These are phyloP conservation scores for Botrytis galanthina DNA, from an alignment of 2,329 filamentous ascomycete species.

Conservation along the genomic window DNA sequence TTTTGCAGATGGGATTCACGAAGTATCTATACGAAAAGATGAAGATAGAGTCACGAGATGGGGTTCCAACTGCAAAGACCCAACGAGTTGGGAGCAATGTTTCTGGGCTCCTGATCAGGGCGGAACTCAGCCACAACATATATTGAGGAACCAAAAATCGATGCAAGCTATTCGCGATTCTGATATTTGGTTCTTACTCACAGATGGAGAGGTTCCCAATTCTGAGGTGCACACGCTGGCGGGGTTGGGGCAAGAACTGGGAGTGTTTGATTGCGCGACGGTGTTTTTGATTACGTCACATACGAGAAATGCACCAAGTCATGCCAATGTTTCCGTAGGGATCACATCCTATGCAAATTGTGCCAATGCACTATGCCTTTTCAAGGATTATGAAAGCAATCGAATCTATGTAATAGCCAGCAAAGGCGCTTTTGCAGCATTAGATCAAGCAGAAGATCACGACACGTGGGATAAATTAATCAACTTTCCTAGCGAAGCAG, in stretches of 20 bases:
- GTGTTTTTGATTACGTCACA: neutral
- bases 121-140: neutral
- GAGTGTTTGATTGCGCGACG: neutral
- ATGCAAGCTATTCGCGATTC: neutral
- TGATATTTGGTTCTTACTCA: constrained; percentile 5
- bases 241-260: neutral
- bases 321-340: neutral
- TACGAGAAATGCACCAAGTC: neutral
- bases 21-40: neutral
- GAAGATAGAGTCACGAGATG: constrained; percentile 5
- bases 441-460: neutral
- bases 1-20: neutral
- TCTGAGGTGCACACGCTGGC: neutral
- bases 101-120: neutral
- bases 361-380: neutral
- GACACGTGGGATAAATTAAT: neutral
- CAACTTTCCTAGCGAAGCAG: neutral
- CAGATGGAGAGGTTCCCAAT: neutral
- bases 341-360: neutral
- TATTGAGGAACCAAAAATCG: neutral
- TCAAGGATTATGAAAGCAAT: neutral
- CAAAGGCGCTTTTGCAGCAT: neutral
- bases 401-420: neutral
- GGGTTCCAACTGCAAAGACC: neutral
- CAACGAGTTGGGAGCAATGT: neutral